Conservation (phyloP, 768 basidiomycete species). For the Lactifluus volemus region DNA sequence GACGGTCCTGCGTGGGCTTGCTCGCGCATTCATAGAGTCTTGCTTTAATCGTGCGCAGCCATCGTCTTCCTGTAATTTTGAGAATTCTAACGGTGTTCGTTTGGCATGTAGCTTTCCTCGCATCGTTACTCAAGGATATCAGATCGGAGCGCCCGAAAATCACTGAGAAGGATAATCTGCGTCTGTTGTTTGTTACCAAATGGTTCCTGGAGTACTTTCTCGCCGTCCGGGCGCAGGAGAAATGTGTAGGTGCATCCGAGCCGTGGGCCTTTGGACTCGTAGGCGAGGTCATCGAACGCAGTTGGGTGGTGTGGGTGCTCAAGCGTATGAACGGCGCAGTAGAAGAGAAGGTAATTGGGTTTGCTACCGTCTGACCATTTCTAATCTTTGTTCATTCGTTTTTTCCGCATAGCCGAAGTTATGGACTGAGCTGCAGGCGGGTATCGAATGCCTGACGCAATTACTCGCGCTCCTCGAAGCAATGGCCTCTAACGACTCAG, state of each 20-base stretch:
- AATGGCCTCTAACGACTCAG: constrained; percentile 53
- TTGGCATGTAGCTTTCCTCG: constrained; percentile 64
- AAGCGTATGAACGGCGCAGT: constrained; percentile 81
- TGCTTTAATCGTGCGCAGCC: constrained; percentile 78
- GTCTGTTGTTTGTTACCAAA: constrained; percentile 76
- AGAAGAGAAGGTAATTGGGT: constrained; percentile 69
- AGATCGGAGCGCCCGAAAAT: constrained; percentile 86
- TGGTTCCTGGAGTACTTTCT: constrained; percentile 95
- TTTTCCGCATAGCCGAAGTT: constrained; percentile 62
- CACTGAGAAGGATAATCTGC: constrained; percentile 89
- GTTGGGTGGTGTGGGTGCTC: constrained; percentile 87
- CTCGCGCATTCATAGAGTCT: constrained; percentile 63
- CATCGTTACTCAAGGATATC: constrained; percentile 84
- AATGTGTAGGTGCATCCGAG: constrained; percentile 32
- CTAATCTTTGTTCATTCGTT: neutral
- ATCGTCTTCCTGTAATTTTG: constrained; percentile 10
- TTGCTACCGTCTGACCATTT: neutral
- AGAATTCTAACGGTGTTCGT: neutral
- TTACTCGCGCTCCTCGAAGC: constrained; percentile 80
- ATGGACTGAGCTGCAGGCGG: constrained; percentile 92
- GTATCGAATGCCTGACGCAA: constrained; percentile 90
- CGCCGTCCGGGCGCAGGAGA: constrained; percentile 32
- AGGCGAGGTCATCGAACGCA: constrained; percentile 77
- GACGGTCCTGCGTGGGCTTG: constrained; percentile 56
- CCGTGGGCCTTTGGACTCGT: constrained; percentile 65